These are phyloP conservation scores for Saccharum hybrid DNA, from an alignment of 202 grass and related monocot genomes.

Conservation along the genomic window DNA sequence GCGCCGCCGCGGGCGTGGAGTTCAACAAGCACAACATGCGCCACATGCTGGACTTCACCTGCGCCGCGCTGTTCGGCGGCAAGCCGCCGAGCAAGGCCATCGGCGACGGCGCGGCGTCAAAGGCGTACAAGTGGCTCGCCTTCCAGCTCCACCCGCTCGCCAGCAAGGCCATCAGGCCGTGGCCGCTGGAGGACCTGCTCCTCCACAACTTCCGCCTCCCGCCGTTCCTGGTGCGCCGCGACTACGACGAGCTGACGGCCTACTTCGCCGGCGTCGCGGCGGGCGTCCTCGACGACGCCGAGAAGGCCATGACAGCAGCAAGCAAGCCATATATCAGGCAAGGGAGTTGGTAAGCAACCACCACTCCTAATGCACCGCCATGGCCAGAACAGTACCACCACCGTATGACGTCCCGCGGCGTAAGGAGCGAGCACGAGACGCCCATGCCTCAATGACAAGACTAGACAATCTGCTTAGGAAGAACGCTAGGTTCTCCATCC, in stretches of 20 bases:
- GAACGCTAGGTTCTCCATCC: too few relatives aligned
- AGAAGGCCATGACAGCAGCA: neutral
- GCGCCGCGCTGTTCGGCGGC: constrained; percentile 56
- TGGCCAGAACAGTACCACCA: too few relatives aligned
- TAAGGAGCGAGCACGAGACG: too few relatives aligned
- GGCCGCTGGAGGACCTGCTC: constrained; percentile 64
- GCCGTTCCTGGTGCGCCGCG: constrained; percentile 41
- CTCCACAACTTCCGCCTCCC: constrained; percentile 67
- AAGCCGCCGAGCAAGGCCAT: constrained; percentile 44
- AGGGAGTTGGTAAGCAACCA: too few relatives aligned
- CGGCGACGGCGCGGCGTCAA: constrained; percentile 39
- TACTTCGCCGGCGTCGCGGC: constrained; percentile 58
- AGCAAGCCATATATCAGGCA: too few relatives aligned
- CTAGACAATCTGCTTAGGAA: too few relatives aligned
- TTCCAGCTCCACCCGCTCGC: constrained; percentile 64
- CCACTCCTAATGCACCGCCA: too few relatives aligned
- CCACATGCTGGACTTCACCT: constrained; percentile 63
- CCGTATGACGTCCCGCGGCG: too few relatives aligned
- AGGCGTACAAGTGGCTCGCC: constrained; percentile 58
- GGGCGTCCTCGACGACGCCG: constrained; percentile 53
- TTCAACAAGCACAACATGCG: constrained; percentile 60
- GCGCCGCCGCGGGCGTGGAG: constrained; percentile 28
- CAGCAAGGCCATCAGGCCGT: constrained; percentile 38
- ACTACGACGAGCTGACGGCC: constrained; percentile 54
- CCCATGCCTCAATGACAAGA: too few relatives aligned